Evolutionary conservation across 2,329 filamentous ascomycete genomes (phyloP).

Genomic region (Colletotrichum orbiculare): DNA sequence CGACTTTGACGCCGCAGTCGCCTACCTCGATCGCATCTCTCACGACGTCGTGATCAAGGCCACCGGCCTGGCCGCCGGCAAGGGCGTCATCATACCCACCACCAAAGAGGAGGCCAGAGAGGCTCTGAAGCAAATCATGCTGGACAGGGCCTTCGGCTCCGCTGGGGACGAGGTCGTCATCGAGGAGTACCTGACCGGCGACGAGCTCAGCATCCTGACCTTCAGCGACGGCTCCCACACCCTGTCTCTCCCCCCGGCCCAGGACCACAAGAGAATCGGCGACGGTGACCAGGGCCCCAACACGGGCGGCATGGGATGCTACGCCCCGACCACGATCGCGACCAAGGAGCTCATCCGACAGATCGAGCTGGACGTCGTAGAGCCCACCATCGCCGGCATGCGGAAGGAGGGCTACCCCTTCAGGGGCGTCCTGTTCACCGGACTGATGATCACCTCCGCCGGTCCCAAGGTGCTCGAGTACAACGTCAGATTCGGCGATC

Average conservation of each 20-base stretch:
- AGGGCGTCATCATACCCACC: constrained; percentile 61
- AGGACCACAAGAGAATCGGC: constrained; percentile 78
- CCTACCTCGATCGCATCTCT: constrained; percentile 69
- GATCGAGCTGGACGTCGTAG: constrained; percentile 68
- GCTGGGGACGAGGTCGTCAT: constrained; percentile 79
- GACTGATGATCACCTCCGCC: constrained; percentile 82
- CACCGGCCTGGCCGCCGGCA: constrained; percentile 78
- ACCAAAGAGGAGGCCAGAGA: constrained; percentile 69
- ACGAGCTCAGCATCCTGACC: constrained; percentile 75
- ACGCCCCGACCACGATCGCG: constrained; percentile 71
- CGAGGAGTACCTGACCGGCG: constrained; percentile 76
- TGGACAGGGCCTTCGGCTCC: constrained; percentile 71
- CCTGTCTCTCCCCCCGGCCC: constrained; percentile 73
- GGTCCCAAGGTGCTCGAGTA: constrained; percentile 88
- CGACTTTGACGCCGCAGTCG: constrained; percentile 66
- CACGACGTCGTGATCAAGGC: constrained; percentile 80
- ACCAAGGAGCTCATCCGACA: constrained; percentile 62
- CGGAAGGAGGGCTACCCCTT: constrained; percentile 78
- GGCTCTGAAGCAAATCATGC: constrained; percentile 76
- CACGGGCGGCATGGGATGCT: constrained; percentile 82
- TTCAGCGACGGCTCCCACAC: constrained; percentile 76
- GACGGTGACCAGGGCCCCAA: constrained; percentile 77
- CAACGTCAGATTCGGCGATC: constrained; percentile 90
- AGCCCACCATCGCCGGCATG: constrained; percentile 72
- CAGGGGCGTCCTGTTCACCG: constrained; percentile 79